phyloP scores from a whole-genome alignment of 176 grass and related monocot species.

The Rhynchospora breviuscula region DNA sequence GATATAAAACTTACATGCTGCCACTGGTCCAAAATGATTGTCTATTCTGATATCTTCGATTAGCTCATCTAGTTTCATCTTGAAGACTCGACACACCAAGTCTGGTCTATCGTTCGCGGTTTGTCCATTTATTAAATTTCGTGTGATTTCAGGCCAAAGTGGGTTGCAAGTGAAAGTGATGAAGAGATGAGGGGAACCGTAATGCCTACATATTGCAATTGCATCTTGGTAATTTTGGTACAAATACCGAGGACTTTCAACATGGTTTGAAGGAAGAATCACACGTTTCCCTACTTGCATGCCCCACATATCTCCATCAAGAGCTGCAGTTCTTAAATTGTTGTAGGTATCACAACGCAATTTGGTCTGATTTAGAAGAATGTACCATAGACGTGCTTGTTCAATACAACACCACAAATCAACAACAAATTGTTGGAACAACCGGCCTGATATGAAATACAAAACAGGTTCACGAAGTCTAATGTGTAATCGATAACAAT shows the following conservation, averaged over 20 bases:
- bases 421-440: constrained; percentile 21
- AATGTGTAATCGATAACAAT: constrained; percentile 7
- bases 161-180: constrained; percentile 33
- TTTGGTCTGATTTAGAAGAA: constrained; percentile 17
- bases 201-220: constrained; percentile 17
- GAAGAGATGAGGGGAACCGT: constrained; percentile 16
- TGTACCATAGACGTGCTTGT: background rate
- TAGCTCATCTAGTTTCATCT: constrained; percentile 16
- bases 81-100: constrained; percentile 21
- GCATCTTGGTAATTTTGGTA: constrained; percentile 36
- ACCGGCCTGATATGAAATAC: background rate
- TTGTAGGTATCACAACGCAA: constrained; percentile 22
- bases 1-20: background rate
- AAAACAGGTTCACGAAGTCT: background rate
- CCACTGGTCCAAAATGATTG: constrained; percentile 1
- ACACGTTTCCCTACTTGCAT: constrained; percentile 17
- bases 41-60: constrained; percentile 13
- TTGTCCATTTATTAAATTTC: background rate
- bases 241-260: background rate
- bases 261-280: constrained; percentile 21
- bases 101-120: constrained; percentile 19
- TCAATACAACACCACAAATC: constrained; percentile 15
- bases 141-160: constrained; percentile 26
- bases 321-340: constrained; percentile 19
- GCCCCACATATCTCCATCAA: constrained; percentile 18